Conservation (phyloP, 2,329 filamentous ascomycete genomes). For the Teratosphaeria gauchensis region DNA sequence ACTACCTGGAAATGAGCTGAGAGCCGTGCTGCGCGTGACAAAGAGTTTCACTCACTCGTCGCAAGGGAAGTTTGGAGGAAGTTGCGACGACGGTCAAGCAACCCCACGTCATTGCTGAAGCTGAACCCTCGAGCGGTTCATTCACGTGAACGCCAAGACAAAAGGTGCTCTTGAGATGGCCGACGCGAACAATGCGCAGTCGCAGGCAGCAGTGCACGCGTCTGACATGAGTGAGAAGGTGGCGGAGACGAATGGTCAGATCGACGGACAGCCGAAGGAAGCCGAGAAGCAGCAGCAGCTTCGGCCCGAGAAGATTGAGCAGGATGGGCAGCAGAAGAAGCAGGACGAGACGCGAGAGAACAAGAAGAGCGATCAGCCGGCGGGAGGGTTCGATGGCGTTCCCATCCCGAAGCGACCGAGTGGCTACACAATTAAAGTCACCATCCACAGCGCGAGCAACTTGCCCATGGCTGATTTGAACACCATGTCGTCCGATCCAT, state of each 20-base stretch:
- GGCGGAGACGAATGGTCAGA: not conserved
- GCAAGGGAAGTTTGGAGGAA: not conserved
- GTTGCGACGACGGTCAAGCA: too few species aligned
- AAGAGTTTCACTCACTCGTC: not conserved
- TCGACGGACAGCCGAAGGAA: not conserved
- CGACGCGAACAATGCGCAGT: not conserved
- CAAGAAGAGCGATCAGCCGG: constrained; percentile 41
- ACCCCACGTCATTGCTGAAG: too few species aligned
- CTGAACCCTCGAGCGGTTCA: not conserved
- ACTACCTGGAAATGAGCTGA: not conserved
- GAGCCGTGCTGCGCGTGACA: not conserved
- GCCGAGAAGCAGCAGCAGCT: not conserved
- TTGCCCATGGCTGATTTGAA: constrained; percentile 74
- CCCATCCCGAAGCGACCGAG: constrained; percentile 60
- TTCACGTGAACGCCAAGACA: not conserved
- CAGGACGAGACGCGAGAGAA: not conserved
- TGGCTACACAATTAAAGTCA: constrained; percentile 78
- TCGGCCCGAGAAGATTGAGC: not conserved
- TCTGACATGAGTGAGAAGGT: not conserved
- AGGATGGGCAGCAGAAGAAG: not conserved
- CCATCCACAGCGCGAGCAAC: constrained; percentile 70
- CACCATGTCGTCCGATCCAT: constrained; percentile 74
- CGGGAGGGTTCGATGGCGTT: constrained; percentile 71
- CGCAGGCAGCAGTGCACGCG: not conserved
- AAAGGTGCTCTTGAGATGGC: not conserved